A percentile compares a stretch with the other conserved stretches of the same genome.
phyloP scores from a whole-genome alignment of 75 land plant genomes.

The Picea glauca region DNA sequence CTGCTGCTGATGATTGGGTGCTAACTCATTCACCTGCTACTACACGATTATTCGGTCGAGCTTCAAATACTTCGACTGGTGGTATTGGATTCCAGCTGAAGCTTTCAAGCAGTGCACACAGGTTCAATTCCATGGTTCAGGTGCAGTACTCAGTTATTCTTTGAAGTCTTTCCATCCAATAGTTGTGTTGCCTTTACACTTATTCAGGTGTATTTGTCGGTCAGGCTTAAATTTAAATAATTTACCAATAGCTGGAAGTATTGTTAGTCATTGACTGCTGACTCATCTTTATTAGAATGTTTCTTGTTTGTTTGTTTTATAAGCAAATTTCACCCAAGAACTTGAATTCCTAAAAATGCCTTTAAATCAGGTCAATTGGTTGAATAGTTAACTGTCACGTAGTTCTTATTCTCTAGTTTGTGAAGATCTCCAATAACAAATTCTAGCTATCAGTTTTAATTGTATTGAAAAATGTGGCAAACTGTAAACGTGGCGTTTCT shows the following conservation, averaged over 20 bases:
- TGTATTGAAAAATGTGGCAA: slow-evolving; percentile 2
- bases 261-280: background rate
- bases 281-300: background rate
- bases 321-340: too few species aligned
- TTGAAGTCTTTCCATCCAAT: background rate
- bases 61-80: slow-evolving; percentile 26
- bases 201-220: background rate
- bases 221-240: background rate
- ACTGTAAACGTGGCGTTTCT: too few species aligned
- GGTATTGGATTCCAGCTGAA: slow-evolving; percentile 46
- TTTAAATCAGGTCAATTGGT: too few species aligned
- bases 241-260: background rate
- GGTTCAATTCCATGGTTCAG: slow-evolving; percentile 94
- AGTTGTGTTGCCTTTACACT: background rate
- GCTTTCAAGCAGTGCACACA: slow-evolving; percentile 91
- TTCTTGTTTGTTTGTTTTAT: too few species aligned
- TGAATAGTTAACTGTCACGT: too few species aligned
- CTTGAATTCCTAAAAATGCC: too few species aligned
- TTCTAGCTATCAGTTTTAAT: background rate
- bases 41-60: slow-evolving; percentile 27
- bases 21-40: slow-evolving; percentile 52
- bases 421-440: background rate
- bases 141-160: slow-evolving; percentile 22
- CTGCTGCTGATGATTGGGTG: slow-evolving; percentile 94
- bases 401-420: too few species aligned